Evolutionary conservation across 257 asterid species (phyloP).

Genomic region (Petunia secreta): DNA sequence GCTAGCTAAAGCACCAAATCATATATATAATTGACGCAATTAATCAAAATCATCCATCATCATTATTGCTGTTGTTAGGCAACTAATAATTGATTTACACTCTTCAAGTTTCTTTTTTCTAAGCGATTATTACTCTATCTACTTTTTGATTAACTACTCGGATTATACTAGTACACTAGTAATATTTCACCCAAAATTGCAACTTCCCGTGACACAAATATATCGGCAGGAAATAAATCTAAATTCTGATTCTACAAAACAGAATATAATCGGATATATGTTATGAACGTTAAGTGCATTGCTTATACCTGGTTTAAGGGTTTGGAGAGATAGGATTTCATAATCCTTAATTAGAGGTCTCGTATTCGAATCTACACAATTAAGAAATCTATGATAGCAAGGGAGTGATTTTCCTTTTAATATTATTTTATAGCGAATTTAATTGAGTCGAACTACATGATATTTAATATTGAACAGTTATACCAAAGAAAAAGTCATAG

Average conservation of each 20-base stretch:
- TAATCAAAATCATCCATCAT: slow-evolving; percentile 3
- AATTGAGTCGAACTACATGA: too few species aligned
- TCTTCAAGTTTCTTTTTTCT: neutral
- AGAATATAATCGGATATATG: too few species aligned
- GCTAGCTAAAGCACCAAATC: neutral
- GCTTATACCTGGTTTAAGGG: too few species aligned
- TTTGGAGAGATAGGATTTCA: too few species aligned
- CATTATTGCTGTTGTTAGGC: neutral
- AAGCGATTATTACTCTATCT: slow-evolving; percentile 13
- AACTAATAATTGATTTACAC: neutral
- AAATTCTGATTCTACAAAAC: neutral
- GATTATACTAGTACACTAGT: neutral
- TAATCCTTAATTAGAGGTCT: too few species aligned
- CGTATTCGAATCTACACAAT: too few species aligned
- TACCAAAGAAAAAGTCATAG: neutral
- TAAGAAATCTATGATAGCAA: too few species aligned
- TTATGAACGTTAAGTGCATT: too few species aligned
- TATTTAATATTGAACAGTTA: too few species aligned
- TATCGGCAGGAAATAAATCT: neutral
- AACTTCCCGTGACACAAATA: neutral
- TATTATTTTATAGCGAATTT: too few species aligned
- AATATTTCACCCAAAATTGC: neutral
- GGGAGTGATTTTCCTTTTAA: too few species aligned
- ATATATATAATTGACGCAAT: neutral
- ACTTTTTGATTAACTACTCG: neutral